Conservation (phyloP, 2,329 filamentous ascomycete species). For the Stenocarpella maydis region DNA sequence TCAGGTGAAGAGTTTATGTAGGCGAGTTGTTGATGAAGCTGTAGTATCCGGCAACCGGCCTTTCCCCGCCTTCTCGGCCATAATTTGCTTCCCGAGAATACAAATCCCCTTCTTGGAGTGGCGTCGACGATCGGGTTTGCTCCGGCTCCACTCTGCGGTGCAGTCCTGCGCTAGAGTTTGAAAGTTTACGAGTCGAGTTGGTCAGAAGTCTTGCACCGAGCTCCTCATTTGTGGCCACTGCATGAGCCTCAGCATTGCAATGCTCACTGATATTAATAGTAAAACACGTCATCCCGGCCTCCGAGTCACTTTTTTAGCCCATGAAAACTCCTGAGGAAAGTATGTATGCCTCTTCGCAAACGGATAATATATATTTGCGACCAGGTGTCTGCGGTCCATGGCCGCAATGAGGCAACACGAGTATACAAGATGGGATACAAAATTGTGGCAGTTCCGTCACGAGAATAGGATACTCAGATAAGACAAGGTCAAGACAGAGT, state of each 20-base stretch:
- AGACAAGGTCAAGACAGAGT: no score
- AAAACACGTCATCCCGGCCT: neutral
- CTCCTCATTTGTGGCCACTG: neutral
- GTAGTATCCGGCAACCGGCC: neutral
- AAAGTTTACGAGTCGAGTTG: neutral
- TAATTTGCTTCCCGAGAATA: neutral
- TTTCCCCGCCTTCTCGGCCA: conserved; percentile 14
- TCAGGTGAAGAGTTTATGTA: neutral
- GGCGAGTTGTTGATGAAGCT: neutral
- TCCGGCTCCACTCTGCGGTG: neutral
- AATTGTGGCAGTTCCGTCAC: no score
- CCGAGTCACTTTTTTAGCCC: no score
- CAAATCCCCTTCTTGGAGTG: neutral
- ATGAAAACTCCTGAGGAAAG: no score
- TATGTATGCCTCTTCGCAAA: no score
- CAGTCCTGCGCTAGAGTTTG: neutral
- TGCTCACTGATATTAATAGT: neutral
- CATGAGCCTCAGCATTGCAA: no score
- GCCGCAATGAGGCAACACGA: no score
- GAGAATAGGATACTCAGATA: no score
- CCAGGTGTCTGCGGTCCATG: no score
- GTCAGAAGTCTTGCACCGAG: neutral
- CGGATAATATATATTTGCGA: no score
- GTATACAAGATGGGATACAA: no score
- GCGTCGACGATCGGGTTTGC: neutral